Evolutionary conservation across 768 basidiomycete species (phyloP).

Genomic region (Suillus luteus): DNA sequence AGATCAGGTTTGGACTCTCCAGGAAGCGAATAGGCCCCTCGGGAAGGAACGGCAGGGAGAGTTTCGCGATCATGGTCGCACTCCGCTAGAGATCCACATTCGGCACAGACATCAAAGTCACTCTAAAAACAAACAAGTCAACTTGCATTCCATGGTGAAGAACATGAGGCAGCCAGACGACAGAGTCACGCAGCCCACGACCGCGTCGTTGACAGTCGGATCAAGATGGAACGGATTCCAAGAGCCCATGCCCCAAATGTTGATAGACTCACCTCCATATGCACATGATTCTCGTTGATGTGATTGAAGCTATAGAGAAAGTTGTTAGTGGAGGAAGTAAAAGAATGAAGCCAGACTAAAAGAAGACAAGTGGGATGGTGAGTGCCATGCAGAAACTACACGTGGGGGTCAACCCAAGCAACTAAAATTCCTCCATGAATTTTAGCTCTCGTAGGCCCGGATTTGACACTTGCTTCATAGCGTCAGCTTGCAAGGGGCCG

Average conservation of each 20-base stretch:
- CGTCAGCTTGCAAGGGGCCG: neutral
- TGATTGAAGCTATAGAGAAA: constrained; percentile 67
- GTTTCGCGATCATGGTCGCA: constrained; percentile 64
- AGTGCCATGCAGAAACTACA: neutral
- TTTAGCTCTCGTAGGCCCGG: neutral
- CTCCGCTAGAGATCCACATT: constrained; percentile 67
- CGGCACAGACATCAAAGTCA: constrained; percentile 71
- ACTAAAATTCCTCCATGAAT: neutral
- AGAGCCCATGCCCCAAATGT: constrained; percentile 15
- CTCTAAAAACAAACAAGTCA: constrained; percentile 43
- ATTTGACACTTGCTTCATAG: neutral
- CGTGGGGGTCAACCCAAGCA: neutral
- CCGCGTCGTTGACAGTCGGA: neutral
- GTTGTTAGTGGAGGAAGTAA: constrained; percentile 20
- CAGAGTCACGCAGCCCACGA: neutral
- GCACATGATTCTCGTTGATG: constrained; percentile 63
- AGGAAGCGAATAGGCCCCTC: constrained; percentile 4
- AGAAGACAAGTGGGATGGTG: constrained; percentile 1
- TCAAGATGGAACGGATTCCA: constrained; percentile 9
- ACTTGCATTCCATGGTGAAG: constrained; percentile 11
- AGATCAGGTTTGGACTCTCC: neutral
- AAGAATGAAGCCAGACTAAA: constrained; percentile 5
- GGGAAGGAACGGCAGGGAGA: constrained; percentile 11
- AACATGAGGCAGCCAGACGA: constrained; percentile 11
- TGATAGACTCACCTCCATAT: constrained; percentile 59